Evolutionary conservation across 2,329 filamentous ascomycete species (phyloP).

Genomic region (Fusarium aywerte): DNA sequence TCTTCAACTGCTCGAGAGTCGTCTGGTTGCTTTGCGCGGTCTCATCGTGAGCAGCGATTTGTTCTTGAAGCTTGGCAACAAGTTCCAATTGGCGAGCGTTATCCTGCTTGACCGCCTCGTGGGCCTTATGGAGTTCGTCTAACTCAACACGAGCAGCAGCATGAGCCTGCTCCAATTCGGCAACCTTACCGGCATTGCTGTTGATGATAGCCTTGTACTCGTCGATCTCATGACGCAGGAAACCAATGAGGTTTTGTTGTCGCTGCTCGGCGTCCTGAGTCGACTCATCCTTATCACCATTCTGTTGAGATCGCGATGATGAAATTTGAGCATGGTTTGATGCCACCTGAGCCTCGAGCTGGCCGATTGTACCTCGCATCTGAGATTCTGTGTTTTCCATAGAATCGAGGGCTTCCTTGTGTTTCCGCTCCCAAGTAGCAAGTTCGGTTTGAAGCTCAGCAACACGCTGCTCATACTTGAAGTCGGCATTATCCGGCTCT

Average conservation of each 20-base stretch:
- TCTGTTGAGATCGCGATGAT: slow-evolving; percentile 55
- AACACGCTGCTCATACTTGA: slow-evolving; percentile 67
- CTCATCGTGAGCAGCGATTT: slow-evolving; percentile 69
- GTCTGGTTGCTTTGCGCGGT: slow-evolving; percentile 66
- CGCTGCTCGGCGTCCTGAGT: slow-evolving; percentile 60
- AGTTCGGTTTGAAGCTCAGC: slow-evolving; percentile 77
- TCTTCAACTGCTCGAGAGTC: slow-evolving; percentile 60
- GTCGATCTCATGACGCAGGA: slow-evolving; percentile 79
- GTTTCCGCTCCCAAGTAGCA: slow-evolving; percentile 78
- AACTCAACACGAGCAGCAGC: slow-evolving; percentile 73
- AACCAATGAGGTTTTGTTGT: slow-evolving; percentile 69
- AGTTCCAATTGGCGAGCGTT: slow-evolving; percentile 59
- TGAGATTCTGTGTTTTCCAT: slow-evolving; percentile 78
- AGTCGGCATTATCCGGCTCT: slow-evolving; percentile 48
- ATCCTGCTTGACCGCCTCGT: slow-evolving; percentile 62
- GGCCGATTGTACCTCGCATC: slow-evolving; percentile 76
- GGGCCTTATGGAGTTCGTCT: slow-evolving; percentile 70
- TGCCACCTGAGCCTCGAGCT: slow-evolving; percentile 72
- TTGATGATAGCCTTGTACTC: slow-evolving; percentile 81
- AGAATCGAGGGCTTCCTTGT: slow-evolving; percentile 74
- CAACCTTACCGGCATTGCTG: slow-evolving; percentile 74
- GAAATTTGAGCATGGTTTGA: slow-evolving; percentile 64
- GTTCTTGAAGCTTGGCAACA: slow-evolving; percentile 64
- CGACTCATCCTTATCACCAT: slow-evolving; percentile 55
- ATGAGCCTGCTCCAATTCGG: slow-evolving; percentile 79